Base-by-base conservation (phyloP, 768 basidiomycete species). In the Solioccasus polychromus region DNA sequence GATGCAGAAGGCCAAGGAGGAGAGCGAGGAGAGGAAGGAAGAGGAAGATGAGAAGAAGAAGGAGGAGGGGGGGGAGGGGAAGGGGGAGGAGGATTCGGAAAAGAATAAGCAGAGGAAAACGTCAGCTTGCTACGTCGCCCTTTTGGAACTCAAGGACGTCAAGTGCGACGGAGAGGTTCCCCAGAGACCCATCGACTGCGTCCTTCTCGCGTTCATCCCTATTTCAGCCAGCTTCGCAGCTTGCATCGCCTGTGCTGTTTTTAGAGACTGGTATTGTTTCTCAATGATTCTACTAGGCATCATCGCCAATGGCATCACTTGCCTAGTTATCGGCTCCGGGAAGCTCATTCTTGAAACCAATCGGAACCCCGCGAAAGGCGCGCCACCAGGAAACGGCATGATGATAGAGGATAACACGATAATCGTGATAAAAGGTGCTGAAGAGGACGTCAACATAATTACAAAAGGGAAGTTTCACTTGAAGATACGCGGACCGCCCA, bases 281-380 rank as follows among this genome's bases (percentile, higher is more conserved):
- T 35, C 57, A 1, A 61, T 68, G 56, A 68, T 70, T 36, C 45
- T 65, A 0, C 54, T 66, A 10, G 68, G 68, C 2, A 63, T 69
- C 35, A 2, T 69, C 18, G 57, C 61, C 42, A 69, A 50, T 35
- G 69, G 69, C 1, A 19, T 65, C 10, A 44, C 63, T 5, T 62
- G 60, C 34, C 35, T 59, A 3, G 55, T 62, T 8, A 60, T 68
- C 12, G 66, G 66, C 18, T 64, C 64, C 10, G 66, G 64, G 34
- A 34, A 39, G 15, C 46, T 68, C 20, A 30, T 35, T 11, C 43
- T 66, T 14, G 30, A 47, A 3, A 50, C 38, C 14, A 52, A 54
- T 35, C 35, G 20, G 34, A 38, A 22, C 8, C 60, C 68, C 3
- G 58, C 67, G 3, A 30, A 35, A 1, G 56, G 58, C 6, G 58